phyloP scores from a whole-genome alignment of 345 rosid genomes.

The Lepidium aucheri region DNA sequence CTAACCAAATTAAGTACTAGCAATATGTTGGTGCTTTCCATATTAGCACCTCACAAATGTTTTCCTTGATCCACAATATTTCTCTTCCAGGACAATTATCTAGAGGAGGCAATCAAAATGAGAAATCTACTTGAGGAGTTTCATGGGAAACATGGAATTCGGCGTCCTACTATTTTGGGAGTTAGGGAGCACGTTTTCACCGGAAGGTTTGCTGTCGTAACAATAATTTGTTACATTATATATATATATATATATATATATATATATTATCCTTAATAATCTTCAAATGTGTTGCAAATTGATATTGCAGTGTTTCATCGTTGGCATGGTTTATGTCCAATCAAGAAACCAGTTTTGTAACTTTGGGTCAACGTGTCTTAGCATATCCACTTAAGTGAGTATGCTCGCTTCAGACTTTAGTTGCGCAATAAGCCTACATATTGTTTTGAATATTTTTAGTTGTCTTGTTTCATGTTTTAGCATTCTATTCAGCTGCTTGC shows the following conservation, averaged over 20 bases:
- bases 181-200: slow-evolving; percentile 95
- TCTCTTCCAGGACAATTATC: slow-evolving; percentile 72
- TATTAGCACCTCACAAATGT: background rate
- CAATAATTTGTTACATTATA: background rate
- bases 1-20: background rate
- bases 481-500: background rate
- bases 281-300: slow-evolving; percentile 19
- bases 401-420: background rate
- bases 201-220: slow-evolving; percentile 57
- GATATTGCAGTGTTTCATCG: slow-evolving; percentile 84
- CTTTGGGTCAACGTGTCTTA: slow-evolving; percentile 90
- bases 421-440: background rate
- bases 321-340: slow-evolving; percentile 99
- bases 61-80: slow-evolving; percentile 2
- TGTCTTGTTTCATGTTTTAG: slow-evolving; percentile 1
- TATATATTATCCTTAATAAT: slow-evolving; percentile 10
- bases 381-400: slow-evolving; percentile 94
- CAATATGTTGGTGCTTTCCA: background rate
- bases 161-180: slow-evolving; percentile 93
- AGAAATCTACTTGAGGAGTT: slow-evolving; percentile 97
- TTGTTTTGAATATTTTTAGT: background rate
- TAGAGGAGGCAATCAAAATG: slow-evolving; percentile 98
- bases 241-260: background rate
- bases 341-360: slow-evolving; percentile 99
- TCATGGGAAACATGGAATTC: slow-evolving; percentile 83